Evolutionary conservation across 257 asterid genomes (phyloP), one percentile per base, ranked within the genome.

Genomic region (Capsicum pubescens): DNA sequence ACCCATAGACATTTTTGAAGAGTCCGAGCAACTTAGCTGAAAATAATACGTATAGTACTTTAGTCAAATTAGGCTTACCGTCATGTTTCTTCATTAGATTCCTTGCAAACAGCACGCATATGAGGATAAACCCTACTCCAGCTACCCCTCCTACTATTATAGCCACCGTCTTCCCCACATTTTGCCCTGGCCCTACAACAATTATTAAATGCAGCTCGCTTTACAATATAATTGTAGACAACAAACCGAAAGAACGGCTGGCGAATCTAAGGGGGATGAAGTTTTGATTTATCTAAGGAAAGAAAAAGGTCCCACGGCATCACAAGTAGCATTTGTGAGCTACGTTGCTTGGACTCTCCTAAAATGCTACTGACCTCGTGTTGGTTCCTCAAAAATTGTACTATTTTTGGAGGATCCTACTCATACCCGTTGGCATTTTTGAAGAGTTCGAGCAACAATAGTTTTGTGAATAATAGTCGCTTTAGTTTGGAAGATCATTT

Each of bases 91-190:
- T 97, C 88, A 90, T 16, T 81, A 90, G 87, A 76, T 85, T 83
- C 90, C 95, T 97, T 57, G 94, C 95, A 91, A 95, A 95, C 81
- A 97, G 93, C 93, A 92, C 59, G 89, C 85, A 92, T 84, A 95
- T 94, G 84, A 95, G 92, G 84, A 97, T 80, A 88, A 97, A 92
- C 63, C 98, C 99, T 71, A 94, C 98, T 39, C 97, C 98, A n/a
- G 97, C 99, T 71, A 98, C 99, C 86, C 99, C 99, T 92, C 99
- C 99, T 56, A 95, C 64, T 88, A 97, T 95, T 61, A 97, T 95
- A 63, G 99, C 99, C 90, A 95, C 97, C 0, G 99, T 97, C 84
- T 94, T 97, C 80, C 97, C 99, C 60, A 94, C 90, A 86, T 85
- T 93, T 83, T 94, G 92, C 88, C 97, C 97, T 84, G 97, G 77